These are phyloP conservation scores for Pterocarpus macrocarpus DNA, from an alignment of 306 rosid species.

Conservation along the genomic window DNA sequence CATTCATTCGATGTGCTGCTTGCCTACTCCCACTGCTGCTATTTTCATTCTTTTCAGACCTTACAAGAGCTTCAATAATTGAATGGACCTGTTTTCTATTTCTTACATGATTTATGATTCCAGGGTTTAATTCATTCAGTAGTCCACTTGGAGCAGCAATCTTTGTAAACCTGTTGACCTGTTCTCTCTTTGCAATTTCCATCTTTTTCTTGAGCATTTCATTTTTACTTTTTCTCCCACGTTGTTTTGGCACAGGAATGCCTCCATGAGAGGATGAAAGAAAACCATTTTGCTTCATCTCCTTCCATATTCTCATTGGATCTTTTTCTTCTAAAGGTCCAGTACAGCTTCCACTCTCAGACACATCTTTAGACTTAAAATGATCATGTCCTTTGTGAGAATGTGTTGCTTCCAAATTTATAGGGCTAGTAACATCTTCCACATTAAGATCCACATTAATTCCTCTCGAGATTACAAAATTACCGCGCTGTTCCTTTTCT, in stretches of 20 bases:
- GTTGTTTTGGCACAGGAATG: constrained; percentile 85
- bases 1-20: constrained; percentile 52
- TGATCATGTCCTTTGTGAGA: constrained; percentile 51
- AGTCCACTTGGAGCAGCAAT: constrained; percentile 99
- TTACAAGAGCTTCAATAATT: constrained; percentile 89
- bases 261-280: constrained; percentile 89
- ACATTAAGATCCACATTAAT: constrained; percentile 74
- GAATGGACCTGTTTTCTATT: constrained; percentile 94
- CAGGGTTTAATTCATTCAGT: constrained; percentile 92
- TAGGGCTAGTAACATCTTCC: constrained; percentile 69
- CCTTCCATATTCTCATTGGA: constrained; percentile 74
- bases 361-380: constrained; percentile 68
- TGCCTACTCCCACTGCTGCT: constrained; percentile 60
- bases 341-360: constrained; percentile 85
- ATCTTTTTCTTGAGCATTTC: constrained; percentile 75
- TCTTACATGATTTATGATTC: constrained; percentile 97
- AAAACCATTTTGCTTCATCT: constrained; percentile 94
- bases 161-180: constrained; percentile 80
- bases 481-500: constrained; percentile 31
- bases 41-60: constrained; percentile 73
- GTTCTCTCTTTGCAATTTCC: constrained; percentile 90
- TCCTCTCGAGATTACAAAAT: constrained; percentile 52
- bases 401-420: constrained; percentile 49
- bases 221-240: constrained; percentile 75
- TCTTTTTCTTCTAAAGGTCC: constrained; percentile 76